Conservation (phyloP, 2,329 filamentous ascomycete species). For the Arthrobotrys iridis region DNA sequence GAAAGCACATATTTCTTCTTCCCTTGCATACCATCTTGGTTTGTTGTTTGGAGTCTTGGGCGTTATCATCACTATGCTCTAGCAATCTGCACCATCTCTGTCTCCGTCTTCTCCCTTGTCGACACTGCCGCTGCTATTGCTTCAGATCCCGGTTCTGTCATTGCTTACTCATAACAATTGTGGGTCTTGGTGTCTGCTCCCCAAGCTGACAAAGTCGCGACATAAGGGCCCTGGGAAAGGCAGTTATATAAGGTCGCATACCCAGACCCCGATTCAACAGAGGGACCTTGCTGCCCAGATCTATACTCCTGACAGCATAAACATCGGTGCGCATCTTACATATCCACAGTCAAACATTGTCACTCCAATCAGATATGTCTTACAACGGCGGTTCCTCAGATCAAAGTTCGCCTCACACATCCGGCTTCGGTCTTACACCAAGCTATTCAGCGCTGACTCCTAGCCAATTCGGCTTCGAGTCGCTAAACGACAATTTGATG, state of each 20-base stretch:
- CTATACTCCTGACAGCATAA: neutral
- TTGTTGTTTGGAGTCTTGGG: neutral
- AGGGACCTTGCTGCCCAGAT: neutral
- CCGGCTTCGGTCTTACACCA: slow-evolving; percentile 49
- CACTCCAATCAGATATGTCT: slow-evolving; percentile 26
- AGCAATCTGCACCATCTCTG: no score
- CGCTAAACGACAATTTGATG: slow-evolving; percentile 47
- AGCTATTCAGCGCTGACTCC: slow-evolving; percentile 47
- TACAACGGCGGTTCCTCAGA: slow-evolving; percentile 45
- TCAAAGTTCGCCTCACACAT: slow-evolving; percentile 47
- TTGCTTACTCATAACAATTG: slow-evolving; percentile 45
- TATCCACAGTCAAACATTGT: neutral
- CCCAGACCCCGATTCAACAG: slow-evolving; percentile 1
- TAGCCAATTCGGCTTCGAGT: slow-evolving; percentile 49
- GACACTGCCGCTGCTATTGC: slow-evolving; percentile 26
- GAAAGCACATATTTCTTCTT: neutral
- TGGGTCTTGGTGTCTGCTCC: slow-evolving; percentile 28
- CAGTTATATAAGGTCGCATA: slow-evolving; percentile 15
- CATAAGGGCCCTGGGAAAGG: neutral
- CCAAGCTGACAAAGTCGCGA: slow-evolving; percentile 40
- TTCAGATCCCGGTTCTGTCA: slow-evolving; percentile 36
- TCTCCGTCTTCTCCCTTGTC: neutral
- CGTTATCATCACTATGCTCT: no score
- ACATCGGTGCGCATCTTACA: neutral
- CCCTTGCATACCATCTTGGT: neutral